Percentiles rank a stretch among this genome's conserved stretches.
Evolutionary conservation across 257 asterid species (phyloP).

Genomic region (Capsicum pubescens): DNA sequence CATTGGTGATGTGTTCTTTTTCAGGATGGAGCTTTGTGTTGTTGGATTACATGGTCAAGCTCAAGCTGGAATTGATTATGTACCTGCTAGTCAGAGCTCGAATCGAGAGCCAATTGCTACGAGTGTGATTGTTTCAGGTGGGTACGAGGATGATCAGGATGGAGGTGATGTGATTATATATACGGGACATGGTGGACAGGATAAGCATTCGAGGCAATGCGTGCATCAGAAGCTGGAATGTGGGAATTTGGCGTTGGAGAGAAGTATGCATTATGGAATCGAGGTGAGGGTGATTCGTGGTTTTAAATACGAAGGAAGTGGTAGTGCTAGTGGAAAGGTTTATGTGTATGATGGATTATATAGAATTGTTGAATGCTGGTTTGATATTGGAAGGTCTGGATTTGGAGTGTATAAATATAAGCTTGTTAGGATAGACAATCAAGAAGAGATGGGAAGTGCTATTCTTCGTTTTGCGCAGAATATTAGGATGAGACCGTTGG

Average conservation of each 20-base stretch:
- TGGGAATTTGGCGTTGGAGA: slow-evolving; percentile 85
- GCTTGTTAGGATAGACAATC: slow-evolving; percentile 69
- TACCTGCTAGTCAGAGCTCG: slow-evolving; percentile 72
- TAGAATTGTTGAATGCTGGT: slow-evolving; percentile 67
- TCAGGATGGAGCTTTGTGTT: slow-evolving; percentile 82
- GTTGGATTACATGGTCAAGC: slow-evolving; percentile 86
- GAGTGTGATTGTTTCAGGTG: slow-evolving; percentile 87
- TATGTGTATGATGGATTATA: slow-evolving; percentile 90
- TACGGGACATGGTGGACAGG: slow-evolving; percentile 99
- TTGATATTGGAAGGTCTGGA: slow-evolving; percentile 81
- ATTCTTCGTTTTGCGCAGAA: slow-evolving; percentile 59
- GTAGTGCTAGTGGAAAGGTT: slow-evolving; percentile 70
- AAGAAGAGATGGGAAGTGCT: slow-evolving; percentile 74
- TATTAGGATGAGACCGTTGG: slow-evolving; percentile 57
- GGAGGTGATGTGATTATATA: slow-evolving; percentile 79
- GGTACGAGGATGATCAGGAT: slow-evolving; percentile 89
- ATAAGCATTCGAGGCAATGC: slow-evolving; percentile 61
- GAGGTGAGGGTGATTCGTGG: slow-evolving; percentile 94
- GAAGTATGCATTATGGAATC: slow-evolving; percentile 79
- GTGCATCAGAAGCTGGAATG: slow-evolving; percentile 76
- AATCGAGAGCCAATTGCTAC: slow-evolving; percentile 92
- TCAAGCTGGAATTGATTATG: slow-evolving; percentile 90
- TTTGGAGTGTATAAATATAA: slow-evolving; percentile 77
- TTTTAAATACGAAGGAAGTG: slow-evolving; percentile 72
- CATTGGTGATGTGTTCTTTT: slow-evolving; percentile 80